Evolutionary conservation across 2,329 filamentous ascomycete genomes (phyloP), one percentile per base, ranked within the genome.

Genomic region (Penicillium sp.): DNA sequence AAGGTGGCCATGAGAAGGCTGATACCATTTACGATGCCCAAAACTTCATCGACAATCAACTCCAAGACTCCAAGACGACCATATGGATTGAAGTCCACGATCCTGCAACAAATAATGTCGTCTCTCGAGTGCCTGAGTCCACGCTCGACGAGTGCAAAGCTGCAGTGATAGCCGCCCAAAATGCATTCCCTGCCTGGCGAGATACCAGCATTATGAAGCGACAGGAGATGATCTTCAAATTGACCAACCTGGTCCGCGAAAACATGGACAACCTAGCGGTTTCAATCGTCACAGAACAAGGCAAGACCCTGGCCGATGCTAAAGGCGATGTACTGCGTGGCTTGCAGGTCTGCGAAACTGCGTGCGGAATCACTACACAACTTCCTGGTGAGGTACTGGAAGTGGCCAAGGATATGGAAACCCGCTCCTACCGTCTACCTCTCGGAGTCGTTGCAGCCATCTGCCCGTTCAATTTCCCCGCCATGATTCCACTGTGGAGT

Each of bases 351-450:
- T 82, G 82, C 1, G 83, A 86, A 73, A 84, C 81, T 2, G 81
- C 83, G 9, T 86, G 83, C 64, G 84, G 82, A 32, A 85, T 85
- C 62, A 84, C 83, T 2, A 84, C 81, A 0, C 82, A 85, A 65
- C 74, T 85, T 65, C 80, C 78, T 4, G 83, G 83, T 35, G 82
- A 85, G 69, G 79, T 86, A 35, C 75, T 86, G 16, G 83, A 86
- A 69, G 83, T 86, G 16, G 78, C 65, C 16, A 84, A 85, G 74
- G 83, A 86, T 63, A 86, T 86, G 83, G 83, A 86, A 72, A 86
- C 83, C 9, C 74, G 83, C 57, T 83, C 77, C 49, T 86, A 86
- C 70, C 76, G 79, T 48, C 83, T 85, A 70, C 83, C 83, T 47
- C 70, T 86, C 58, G 83, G 83, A 56, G 79, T 85, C 30, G 79